These are phyloP conservation scores for Populus hybrid DNA, from an alignment of 441 rosid species.

Conservation along the genomic window DNA sequence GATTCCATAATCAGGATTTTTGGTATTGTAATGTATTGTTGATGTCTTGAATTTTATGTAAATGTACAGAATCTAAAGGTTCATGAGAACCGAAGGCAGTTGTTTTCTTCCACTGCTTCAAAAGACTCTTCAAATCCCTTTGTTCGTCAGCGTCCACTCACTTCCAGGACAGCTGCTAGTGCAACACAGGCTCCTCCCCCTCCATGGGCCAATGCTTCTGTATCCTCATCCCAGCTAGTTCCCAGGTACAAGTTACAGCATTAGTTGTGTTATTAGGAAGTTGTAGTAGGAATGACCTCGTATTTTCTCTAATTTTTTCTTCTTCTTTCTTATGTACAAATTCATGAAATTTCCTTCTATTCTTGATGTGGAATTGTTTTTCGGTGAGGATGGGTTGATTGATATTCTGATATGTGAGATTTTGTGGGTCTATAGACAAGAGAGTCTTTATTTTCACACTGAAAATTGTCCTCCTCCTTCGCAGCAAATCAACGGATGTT, in stretches of 20 bases:
- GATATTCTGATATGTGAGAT: background rate
- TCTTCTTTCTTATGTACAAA: background rate
- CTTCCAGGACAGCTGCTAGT: slow-evolving; percentile 52
- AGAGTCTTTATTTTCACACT: background rate
- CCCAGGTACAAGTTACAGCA: slow-evolving; percentile 39
- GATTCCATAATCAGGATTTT: background rate
- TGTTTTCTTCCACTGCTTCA: slow-evolving; percentile 70
- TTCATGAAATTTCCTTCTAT: slow-evolving; percentile 2
- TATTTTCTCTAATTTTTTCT: background rate
- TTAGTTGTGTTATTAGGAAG: background rate
- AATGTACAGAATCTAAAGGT: slow-evolving; percentile 73
- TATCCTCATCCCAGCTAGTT: slow-evolving; percentile 64
- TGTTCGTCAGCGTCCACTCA: slow-evolving; percentile 87
- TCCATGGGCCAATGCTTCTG: slow-evolving; percentile 83
- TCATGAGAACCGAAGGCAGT: slow-evolving; percentile 86
- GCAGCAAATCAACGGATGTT: slow-evolving; percentile 63
- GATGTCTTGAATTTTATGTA: background rate
- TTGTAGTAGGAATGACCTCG: background rate
- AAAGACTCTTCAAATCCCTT: slow-evolving; percentile 89
- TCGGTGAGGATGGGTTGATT: background rate
- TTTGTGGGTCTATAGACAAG: background rate
- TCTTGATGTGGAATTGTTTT: background rate
- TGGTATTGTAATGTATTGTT: background rate
- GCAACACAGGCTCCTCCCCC: slow-evolving; percentile 59
- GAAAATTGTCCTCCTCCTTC: slow-evolving; percentile 2